Evolutionary conservation across 164 flowering plant genomes (phyloP).

Genomic region (Annona cherimola): DNA sequence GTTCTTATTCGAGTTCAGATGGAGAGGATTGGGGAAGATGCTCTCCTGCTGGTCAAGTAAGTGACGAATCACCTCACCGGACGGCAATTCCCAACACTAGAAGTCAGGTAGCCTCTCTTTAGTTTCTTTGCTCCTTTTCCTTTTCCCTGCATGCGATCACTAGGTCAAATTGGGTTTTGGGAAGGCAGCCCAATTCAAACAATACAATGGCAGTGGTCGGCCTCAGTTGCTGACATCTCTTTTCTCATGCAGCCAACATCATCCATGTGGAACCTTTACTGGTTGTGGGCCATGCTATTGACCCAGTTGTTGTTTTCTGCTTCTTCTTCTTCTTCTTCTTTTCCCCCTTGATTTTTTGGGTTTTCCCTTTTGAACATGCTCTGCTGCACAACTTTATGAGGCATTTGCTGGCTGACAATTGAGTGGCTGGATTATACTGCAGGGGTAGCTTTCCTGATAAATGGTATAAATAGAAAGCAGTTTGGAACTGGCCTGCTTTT

Average conservation of each 20-base stretch:
- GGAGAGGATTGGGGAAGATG: conserved; percentile 95
- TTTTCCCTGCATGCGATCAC: neutral
- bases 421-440: neutral
- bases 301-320: neutral
- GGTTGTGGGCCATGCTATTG: neutral
- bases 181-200: neutral
- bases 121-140: neutral
- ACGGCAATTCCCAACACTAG: conserved; percentile 15
- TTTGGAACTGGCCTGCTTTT: neutral
- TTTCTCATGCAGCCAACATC: neutral
- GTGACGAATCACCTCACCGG: conserved; percentile 59
- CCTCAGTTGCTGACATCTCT: neutral
- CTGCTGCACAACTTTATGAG: neutral
- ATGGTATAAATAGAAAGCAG: neutral
- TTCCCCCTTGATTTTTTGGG: no score
- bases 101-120: conserved; percentile 40
- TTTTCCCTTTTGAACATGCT: no score
- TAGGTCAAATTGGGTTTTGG: neutral
- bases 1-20: conserved; percentile 81
- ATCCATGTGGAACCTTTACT: neutral
- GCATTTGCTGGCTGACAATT: neutral
- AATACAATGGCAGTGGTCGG: neutral
- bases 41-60: conserved; percentile 67
- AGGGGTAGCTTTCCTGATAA: neutral
- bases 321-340: neutral